phyloP scores from a whole-genome alignment of 2,329 filamentous ascomycete genomes.

The Botrytis squamosa region DNA sequence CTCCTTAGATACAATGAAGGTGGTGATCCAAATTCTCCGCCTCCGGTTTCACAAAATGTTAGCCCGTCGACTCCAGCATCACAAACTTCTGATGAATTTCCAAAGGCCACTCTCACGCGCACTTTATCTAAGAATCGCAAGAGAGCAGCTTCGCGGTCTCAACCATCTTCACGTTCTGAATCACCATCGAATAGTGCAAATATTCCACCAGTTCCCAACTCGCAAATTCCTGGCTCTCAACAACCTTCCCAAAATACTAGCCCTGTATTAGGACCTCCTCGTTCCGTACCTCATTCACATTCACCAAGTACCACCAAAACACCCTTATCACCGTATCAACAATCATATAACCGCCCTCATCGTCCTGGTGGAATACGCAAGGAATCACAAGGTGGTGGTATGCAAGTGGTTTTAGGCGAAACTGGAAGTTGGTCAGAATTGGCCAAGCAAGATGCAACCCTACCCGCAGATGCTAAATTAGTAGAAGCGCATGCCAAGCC shows the following conservation, averaged over 20 bases:
- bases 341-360: conserved; percentile 32
- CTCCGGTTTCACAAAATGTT: conserved; percentile 26
- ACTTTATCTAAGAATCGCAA: conserved; percentile 10
- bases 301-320: conserved; percentile 18
- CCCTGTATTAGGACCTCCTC: conserved; percentile 15
- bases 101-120: conserved; percentile 16
- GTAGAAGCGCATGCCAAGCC: conserved; percentile 53
- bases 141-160: conserved; percentile 29
- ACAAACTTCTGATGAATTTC: conserved; percentile 21
- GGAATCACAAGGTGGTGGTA: conserved; percentile 57
- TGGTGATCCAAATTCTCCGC: conserved; percentile 34
- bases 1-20: conserved; percentile 39
- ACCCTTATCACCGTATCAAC: conserved; percentile 36
- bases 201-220: conserved; percentile 30
- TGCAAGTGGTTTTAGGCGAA: conserved; percentile 88
- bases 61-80: conserved; percentile 21
- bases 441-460: conserved; percentile 76
- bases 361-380: conserved; percentile 34
- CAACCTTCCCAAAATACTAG: conserved; percentile 18
- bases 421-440: conserved; percentile 89
- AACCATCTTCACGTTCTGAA: conserved; percentile 32
- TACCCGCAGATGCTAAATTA: conserved; percentile 64
- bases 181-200: conserved; percentile 33
- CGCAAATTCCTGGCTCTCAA: conserved; percentile 30
- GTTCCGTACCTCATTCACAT: conserved; percentile 16